Evolutionary conservation across 257 asterid species (phyloP), one percentile per base, ranked within the genome.

Genomic region (Nicotiana benthamiana): DNA sequence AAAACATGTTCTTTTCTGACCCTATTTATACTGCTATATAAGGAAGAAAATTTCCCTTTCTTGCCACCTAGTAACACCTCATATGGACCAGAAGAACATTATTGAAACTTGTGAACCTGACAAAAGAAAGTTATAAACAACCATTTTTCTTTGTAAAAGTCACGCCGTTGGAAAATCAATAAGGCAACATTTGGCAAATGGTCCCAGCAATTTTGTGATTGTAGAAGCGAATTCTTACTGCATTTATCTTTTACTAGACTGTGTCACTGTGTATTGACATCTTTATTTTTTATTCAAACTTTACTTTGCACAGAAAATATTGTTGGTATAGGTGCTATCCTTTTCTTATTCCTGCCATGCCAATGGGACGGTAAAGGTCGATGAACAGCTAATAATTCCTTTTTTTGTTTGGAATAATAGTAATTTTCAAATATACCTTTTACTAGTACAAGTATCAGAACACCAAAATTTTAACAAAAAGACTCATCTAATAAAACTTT

Each of bases 341-440:
- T 60, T 66, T 54, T 57, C 85, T 66, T 40, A 77, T 46, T 48
- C 20, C 76, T 57, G 75, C 52, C 75, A 57, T 51, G 34, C 48
- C 34, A 20, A 12, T 51, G 56, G 56, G 56, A 51, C 15, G 56
- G 56, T 12, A 51, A 51, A 51, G 18, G 56, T 51, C 18, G 32
- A 70, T 20, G 59, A 43, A 43, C 59, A 70, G 54, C 54, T n/a
- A 67, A 20, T 0, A 70, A 46, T 43, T 70, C 3, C 0, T 68
- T 34, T n/a, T 20, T 9, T 51, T 51, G 10, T 48, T 48, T 51
- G 0, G 4, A 51, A 51, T 51, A 51, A 51, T 12, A 5, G 16
- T 48, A 13, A 48, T 48, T 12, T 12, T 48, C 1, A 48, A 48
- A 48, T 11, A 11, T 51, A 12, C 5, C 13, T 51, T 51, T 13